Evolutionary conservation across 495 filamentous ascomycete species (phyloP).

Genomic region (Darksidea phi): DNA sequence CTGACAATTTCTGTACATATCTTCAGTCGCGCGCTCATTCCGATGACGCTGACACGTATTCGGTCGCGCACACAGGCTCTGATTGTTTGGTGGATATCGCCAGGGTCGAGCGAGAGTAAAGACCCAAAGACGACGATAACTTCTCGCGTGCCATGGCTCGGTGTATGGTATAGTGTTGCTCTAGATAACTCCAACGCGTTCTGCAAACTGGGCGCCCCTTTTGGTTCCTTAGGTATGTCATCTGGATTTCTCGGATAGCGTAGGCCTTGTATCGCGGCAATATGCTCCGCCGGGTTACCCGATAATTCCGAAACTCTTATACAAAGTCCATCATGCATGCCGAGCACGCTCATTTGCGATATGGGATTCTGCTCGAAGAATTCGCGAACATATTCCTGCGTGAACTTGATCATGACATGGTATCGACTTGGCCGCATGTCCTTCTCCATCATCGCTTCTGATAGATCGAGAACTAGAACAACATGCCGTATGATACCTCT

Average conservation of each 20-base stretch:
- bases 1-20: constrained; percentile 88
- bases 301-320: constrained; percentile 81
- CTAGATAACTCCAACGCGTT: constrained; percentile 95
- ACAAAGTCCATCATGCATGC: constrained; percentile 85
- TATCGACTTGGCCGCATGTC: constrained; percentile 87
- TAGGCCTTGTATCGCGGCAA: constrained; percentile 69
- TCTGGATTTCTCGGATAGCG: constrained; percentile 43
- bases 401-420: constrained; percentile 76
- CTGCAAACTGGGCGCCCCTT: constrained; percentile 85
- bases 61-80: constrained; percentile 68
- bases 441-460: constrained; percentile 90
- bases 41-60: constrained; percentile 83
- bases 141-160: constrained; percentile 88
- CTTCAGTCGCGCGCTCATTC: constrained; percentile 83
- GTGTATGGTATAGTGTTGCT: constrained; percentile 84
- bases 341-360: constrained; percentile 85
- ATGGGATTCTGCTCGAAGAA: constrained; percentile 99
- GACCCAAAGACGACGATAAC: constrained; percentile 90
- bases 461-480: constrained; percentile 88
- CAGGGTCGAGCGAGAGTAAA: constrained; percentile 82
- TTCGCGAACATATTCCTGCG: constrained; percentile 82
- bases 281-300: constrained; percentile 87
- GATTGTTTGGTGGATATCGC: constrained; percentile 93
- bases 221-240: constrained; percentile 64
- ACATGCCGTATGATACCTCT: constrained; percentile 95